These are phyloP conservation scores for Cornus kousa DNA, from an alignment of 148 eudicot genomes.

Conservation along the genomic window DNA sequence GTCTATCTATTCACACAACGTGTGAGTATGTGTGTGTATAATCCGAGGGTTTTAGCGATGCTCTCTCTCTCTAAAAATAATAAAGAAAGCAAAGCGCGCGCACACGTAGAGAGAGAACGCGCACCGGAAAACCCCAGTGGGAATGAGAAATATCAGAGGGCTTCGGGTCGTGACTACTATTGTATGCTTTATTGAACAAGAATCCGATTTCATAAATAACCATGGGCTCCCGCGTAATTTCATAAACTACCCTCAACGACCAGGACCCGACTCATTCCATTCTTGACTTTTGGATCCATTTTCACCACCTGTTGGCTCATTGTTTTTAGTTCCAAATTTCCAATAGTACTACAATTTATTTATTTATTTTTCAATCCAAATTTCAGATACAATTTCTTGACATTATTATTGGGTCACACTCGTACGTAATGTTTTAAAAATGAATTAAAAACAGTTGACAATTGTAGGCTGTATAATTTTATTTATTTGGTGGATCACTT, in stretches of 20 bases:
- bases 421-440: too few species aligned
- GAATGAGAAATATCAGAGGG: not conserved
- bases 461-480: too few species aligned
- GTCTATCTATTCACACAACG: not conserved
- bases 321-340: too few species aligned
- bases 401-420: too few species aligned
- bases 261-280: not conserved
- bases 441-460: too few species aligned
- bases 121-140: not conserved
- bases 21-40: not conserved
- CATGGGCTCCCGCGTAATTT: slow-evolving; percentile 15
- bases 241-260: not conserved
- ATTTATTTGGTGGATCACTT: too few species aligned
- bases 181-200: slow-evolving; percentile 12
- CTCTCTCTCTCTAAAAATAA: not conserved
- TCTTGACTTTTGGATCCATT: not conserved
- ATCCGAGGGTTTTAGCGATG: too few species aligned
- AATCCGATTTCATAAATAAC: not conserved
- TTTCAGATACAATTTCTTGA: too few species aligned
- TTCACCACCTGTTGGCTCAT: too few species aligned
- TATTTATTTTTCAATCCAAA: too few species aligned
- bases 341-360: too few species aligned
- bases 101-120: not conserved
- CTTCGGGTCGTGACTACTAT: not conserved
- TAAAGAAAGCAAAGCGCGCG: not conserved